Conservation (phyloP, 805 yeast genomes). For the Grigorovia humatica region DNA sequence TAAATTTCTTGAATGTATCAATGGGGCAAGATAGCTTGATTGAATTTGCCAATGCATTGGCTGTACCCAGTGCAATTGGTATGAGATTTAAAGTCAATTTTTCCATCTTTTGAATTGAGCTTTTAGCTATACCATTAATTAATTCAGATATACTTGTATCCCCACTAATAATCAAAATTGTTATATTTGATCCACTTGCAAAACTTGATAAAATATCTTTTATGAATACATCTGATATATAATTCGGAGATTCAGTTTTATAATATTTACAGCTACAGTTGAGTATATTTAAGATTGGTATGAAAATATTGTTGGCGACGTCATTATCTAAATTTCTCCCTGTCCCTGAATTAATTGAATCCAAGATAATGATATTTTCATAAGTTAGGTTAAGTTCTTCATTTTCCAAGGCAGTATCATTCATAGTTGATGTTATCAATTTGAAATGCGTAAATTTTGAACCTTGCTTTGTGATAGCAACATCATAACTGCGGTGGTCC, state of each 20-base stretch:
- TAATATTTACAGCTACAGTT: slow-evolving; percentile 32
- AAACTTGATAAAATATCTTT: neutral
- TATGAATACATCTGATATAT: slow-evolving; percentile 22
- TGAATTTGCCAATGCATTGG: slow-evolving; percentile 69
- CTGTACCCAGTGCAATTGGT: slow-evolving; percentile 71
- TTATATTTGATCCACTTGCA: slow-evolving; percentile 6
- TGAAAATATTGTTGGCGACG: slow-evolving; percentile 34
- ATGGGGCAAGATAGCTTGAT: slow-evolving; percentile 33
- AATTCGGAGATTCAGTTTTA: slow-evolving; percentile 32
- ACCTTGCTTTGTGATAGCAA: slow-evolving; percentile 6
- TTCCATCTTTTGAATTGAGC: neutral
- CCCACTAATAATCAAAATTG: slow-evolving; percentile 64
- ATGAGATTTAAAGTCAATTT: slow-evolving; percentile 12
- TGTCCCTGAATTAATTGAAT: slow-evolving; percentile 30
- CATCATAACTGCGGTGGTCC: neutral
- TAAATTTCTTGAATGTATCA: slow-evolving; percentile 29
- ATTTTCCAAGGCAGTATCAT: no score
- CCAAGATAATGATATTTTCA: slow-evolving; percentile 21
- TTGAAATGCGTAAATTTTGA: slow-evolving; percentile 7
- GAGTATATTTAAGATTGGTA: slow-evolving; percentile 38
- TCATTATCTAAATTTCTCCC: slow-evolving; percentile 29
- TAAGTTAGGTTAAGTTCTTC: no score
- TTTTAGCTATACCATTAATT: slow-evolving; percentile 37
- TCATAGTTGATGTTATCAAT: neutral
- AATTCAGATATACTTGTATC: slow-evolving; percentile 80